These are phyloP conservation scores for Ophiocordyceps camponoti-leonardi DNA, from an alignment of 2,329 filamentous ascomycete species.

Conservation along the genomic window DNA sequence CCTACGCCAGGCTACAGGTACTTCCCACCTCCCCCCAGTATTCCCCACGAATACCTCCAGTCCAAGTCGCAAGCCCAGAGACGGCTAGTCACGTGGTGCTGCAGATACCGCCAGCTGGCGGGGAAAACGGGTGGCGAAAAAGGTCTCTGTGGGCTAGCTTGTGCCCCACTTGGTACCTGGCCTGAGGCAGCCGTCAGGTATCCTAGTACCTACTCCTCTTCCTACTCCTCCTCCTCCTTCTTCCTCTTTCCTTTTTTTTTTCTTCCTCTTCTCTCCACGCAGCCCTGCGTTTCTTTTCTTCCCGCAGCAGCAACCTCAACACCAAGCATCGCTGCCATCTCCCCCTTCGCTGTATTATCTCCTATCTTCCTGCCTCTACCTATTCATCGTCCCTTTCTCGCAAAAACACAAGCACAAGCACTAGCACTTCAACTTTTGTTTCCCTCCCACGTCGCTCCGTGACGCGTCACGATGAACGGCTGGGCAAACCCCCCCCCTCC, in stretches of 20 bases:
- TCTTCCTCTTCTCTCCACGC: neutral
- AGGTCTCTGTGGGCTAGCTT: neutral
- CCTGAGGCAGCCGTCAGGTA: neutral
- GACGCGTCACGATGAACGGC: conserved; percentile 20
- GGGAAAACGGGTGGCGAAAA: neutral
- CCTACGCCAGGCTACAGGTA: neutral
- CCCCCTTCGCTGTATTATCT: neutral
- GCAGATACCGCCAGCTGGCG: neutral
- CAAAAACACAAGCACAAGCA: neutral
- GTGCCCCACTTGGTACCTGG: neutral
- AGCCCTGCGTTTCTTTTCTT: neutral
- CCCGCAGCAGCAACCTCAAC: neutral
- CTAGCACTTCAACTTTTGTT: neutral
- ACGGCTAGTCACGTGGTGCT: neutral
- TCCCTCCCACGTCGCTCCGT: neutral
- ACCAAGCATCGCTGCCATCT: no score
- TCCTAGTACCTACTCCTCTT: no score
- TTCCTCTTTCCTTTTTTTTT: neutral
- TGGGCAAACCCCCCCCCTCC: neutral
- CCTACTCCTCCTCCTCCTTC: neutral
- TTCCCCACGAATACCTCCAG: neutral
- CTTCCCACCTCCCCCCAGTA: no score
- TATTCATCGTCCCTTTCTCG: neutral
- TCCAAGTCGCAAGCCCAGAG: neutral
- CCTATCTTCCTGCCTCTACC: neutral